Conservation (phyloP, 306 rosid genomes). For the Vicia faba region DNA sequence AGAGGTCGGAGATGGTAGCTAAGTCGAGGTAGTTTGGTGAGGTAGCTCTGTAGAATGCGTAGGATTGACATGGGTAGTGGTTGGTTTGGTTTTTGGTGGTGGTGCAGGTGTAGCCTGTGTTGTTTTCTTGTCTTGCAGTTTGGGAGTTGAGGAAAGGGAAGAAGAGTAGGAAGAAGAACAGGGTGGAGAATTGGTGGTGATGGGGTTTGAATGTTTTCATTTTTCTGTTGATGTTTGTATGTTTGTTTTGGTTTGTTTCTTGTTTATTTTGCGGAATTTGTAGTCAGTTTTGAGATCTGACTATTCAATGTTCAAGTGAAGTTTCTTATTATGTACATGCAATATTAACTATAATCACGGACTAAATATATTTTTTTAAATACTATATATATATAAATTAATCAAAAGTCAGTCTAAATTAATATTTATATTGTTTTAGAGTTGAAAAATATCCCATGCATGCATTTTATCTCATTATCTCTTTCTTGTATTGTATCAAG, state of each 20-base stretch:
- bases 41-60: slow-evolving; percentile 63
- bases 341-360: too few relatives aligned
- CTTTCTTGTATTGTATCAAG: too few relatives aligned
- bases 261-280: neutral
- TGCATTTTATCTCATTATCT: too few relatives aligned
- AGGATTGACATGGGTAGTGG: slow-evolving; percentile 59
- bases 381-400: too few relatives aligned
- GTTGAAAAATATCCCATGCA: too few relatives aligned
- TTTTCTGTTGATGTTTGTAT: neutral
- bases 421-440: too few relatives aligned
- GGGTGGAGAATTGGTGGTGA: neutral
- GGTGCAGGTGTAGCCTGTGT: slow-evolving; percentile 59
- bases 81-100: slow-evolving; percentile 38
- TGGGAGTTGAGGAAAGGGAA: slow-evolving; percentile 36
- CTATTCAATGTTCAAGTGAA: slow-evolving; percentile 1
- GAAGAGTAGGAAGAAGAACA: slow-evolving; percentile 30
- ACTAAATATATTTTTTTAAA: too few relatives aligned
- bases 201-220: slow-evolving; percentile 7
- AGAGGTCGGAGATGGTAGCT: slow-evolving; percentile 80
- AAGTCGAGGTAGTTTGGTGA: slow-evolving; percentile 68
- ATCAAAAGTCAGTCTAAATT: too few relatives aligned
- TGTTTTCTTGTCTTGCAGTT: slow-evolving; percentile 34
- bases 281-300: neutral
- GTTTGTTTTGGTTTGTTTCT: neutral
- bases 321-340: too few relatives aligned